Evolutionary conservation across 768 basidiomycete genomes (phyloP), one percentile per base, ranked within the genome.

Genomic region (Rhizopogon sp.): DNA sequence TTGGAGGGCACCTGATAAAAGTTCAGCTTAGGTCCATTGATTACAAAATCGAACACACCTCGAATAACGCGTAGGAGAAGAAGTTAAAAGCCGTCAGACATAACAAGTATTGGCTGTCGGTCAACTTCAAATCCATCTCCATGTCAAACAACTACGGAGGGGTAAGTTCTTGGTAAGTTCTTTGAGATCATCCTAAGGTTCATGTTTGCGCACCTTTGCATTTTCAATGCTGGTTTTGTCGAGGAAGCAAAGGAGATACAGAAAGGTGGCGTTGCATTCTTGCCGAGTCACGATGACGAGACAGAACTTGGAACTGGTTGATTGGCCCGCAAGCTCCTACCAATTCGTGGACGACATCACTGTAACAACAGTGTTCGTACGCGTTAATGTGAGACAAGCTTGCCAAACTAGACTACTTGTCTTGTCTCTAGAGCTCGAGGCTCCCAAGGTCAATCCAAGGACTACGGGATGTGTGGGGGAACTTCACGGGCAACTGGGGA

Each of bases 181-280:
- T 22, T 8, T 45, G 11, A 43, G 33, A 43, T 20, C 6, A 49
- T 25, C 35, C 35, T 55, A n/a, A 25, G 16, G 2, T 28, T 58
- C 35, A 60, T 29, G 29, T 39, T 41, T 31, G 25, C n/a, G 29
- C 29, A 43, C 58, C 55, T 64, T 64, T 47, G 66, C 61, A 52
- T 82, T 81, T 39, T 79, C 80, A 54, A 81, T 77, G 53, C 78
- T 80, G 57, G 80, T 79, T 29, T 81, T 74, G 58, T 83, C 81
- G 53, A 84, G 68, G 75, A 90, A 91, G 60, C 84, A 85, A 39
- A 92, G 73, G 39, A 91, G 73, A 69, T 90, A 90, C 60, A 93
- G 69, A 52, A 93, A 77, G 10, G 35, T 37, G 35, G 13, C 13
- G 11, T 37, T 13, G 10, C 35, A 37, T 37, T 37, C 11, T 37